Evolutionary conservation across 2,329 filamentous ascomycete species (phyloP).

Genomic region (Xylariaceae sp.): DNA sequence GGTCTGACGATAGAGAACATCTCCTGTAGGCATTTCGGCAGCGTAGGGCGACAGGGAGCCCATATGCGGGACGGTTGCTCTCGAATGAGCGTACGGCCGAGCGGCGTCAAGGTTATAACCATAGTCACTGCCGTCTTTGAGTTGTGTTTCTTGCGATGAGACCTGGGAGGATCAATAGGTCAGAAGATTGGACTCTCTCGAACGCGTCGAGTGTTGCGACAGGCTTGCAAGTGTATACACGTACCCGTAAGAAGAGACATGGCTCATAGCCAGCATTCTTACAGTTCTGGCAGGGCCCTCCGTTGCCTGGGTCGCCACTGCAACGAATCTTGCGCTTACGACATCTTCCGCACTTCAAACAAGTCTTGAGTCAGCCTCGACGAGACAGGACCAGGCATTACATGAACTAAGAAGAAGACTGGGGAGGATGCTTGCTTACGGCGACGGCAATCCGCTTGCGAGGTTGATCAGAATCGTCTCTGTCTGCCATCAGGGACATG

Average conservation of each 20-base stretch:
- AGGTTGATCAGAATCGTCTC: constrained; percentile 45
- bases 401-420: not conserved
- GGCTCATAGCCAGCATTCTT: constrained; percentile 66
- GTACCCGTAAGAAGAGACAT: constrained; percentile 80
- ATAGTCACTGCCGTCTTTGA: constrained; percentile 34
- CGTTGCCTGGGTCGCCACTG: constrained; percentile 77
- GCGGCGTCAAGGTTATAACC: constrained; percentile 37
- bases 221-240: constrained; percentile 1
- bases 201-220: not conserved
- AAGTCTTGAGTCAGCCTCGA: constrained; percentile 18
- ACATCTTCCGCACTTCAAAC: constrained; percentile 75
- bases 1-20: constrained; percentile 35
- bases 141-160: constrained; percentile 36
- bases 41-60: constrained; percentile 33
- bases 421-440: constrained; percentile 40
- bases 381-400: constrained; percentile 4
- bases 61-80: constrained; percentile 28
- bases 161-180: constrained; percentile 29
- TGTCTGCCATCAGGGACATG: constrained; percentile 40
- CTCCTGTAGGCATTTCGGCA: constrained; percentile 33
- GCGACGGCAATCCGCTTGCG: constrained; percentile 60
- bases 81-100: constrained; percentile 31
- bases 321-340: constrained; percentile 93
- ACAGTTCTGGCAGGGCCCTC: constrained; percentile 80
- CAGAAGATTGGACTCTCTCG: not conserved